Conservation (phyloP, 2,329 filamentous ascomycete species). For the Ophiobolus disseminans region DNA sequence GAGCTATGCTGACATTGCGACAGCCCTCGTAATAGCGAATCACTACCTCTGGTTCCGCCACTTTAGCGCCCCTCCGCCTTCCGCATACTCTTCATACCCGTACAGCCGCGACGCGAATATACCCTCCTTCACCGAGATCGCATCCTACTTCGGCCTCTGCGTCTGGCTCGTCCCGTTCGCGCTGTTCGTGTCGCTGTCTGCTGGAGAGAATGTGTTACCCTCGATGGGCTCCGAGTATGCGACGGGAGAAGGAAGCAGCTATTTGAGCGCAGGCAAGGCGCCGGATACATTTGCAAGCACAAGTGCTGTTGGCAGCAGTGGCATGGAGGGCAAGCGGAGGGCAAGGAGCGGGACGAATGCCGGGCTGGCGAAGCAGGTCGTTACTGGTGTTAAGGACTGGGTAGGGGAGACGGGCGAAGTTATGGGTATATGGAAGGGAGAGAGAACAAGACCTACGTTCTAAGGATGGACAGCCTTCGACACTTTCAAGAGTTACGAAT, state of each 20-base stretch:
- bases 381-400: conserved; percentile 70
- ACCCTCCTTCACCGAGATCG: conserved; percentile 91
- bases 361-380: conserved; percentile 64
- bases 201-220: conserved; percentile 92
- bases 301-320: conserved; percentile 24
- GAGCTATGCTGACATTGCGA: not conserved
- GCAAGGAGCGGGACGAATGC: conserved; percentile 61
- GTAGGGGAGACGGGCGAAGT: conserved; percentile 66
- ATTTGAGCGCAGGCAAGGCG: conserved; percentile 53
- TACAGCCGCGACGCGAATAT: conserved; percentile 69
- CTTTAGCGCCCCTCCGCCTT: conserved; percentile 70
- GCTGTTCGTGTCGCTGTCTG: conserved; percentile 91
- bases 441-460: conserved; percentile 58
- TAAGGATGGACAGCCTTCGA: conserved; percentile 13
- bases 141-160: conserved; percentile 93
- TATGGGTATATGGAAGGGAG: conserved; percentile 68
- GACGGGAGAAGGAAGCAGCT: conserved; percentile 63
- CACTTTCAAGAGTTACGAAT: conserved; percentile 8
- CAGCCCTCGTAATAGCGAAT: conserved; percentile 83
- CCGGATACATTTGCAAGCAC: conserved; percentile 35
- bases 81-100: conserved; percentile 63
- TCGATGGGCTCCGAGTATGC: conserved; percentile 84
- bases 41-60: conserved; percentile 97
- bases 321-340: conserved; percentile 43
- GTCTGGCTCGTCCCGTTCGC: conserved; percentile 97